Evolutionary conservation across 176 grass and related monocot genomes (phyloP).

Genomic region (Calamus simplicifolius): DNA sequence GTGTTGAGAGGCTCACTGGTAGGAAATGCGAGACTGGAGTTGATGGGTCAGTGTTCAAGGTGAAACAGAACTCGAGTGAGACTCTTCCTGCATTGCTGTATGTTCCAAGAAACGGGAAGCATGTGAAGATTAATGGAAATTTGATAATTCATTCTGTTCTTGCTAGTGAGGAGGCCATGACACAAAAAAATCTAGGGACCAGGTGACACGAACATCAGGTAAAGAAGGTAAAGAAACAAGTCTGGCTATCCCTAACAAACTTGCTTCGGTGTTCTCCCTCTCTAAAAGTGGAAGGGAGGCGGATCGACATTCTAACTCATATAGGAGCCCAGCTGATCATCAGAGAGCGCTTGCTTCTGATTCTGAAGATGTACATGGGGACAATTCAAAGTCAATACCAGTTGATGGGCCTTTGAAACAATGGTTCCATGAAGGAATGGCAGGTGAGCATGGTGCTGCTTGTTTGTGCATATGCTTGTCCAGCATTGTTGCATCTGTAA

Average conservation of each 20-base stretch:
- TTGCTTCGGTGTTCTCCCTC: constrained; percentile 20
- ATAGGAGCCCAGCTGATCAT: not conserved
- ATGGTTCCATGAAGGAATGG: constrained; percentile 99
- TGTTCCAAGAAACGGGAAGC: constrained; percentile 95
- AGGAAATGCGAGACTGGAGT: constrained; percentile 6
- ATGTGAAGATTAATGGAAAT: constrained; percentile 97
- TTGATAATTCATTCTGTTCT: constrained; percentile 97
- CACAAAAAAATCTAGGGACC: constrained; percentile 26
- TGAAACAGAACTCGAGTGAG: constrained; percentile 47
- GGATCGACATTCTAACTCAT: constrained; percentile 22
- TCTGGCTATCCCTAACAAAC: constrained; percentile 53
- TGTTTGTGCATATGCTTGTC: too few species aligned
- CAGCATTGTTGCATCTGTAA: too few species aligned
- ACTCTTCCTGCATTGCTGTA: constrained; percentile 84
- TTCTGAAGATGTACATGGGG: constrained; percentile 26
- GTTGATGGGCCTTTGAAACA: constrained; percentile 69
- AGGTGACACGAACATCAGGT: constrained; percentile 19
- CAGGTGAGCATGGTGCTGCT: constrained; percentile 33
- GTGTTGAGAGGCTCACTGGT: constrained; percentile 5
- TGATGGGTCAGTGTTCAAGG: constrained; percentile 19
- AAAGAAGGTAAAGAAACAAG: constrained; percentile 50
- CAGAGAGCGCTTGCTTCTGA: constrained; percentile 16
- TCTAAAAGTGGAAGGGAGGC: constrained; percentile 34
- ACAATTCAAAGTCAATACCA: constrained; percentile 18
- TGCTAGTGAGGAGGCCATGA: constrained; percentile 73